phyloP scores from a whole-genome alignment of 192 early-diverging fungal species.

The Phlyctochytrium arcticum region DNA sequence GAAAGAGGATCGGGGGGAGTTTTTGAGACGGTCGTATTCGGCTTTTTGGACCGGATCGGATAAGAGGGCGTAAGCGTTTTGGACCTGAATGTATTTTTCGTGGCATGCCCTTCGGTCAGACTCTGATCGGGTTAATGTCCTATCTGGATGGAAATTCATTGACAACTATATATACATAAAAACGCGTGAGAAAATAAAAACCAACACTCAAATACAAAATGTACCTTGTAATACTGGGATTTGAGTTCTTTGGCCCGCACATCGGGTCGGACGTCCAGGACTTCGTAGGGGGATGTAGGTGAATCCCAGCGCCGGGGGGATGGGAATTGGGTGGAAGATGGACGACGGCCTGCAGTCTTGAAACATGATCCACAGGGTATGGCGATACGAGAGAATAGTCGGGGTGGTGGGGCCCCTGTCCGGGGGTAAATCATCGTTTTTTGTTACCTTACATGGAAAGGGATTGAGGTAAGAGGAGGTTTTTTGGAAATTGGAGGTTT shows the following conservation, averaged over 20 bases:
- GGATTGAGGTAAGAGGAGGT: too few species aligned
- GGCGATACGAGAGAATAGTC: too few species aligned
- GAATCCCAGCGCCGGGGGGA: neutral
- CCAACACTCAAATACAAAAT: too few species aligned
- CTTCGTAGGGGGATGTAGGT: neutral
- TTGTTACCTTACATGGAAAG: too few species aligned
- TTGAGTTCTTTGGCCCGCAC: neutral
- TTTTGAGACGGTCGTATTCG: neutral
- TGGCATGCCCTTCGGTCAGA: neutral
- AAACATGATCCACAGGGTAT: too few species aligned
- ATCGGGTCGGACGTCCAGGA: neutral
- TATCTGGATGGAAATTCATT: conserved; percentile 1
- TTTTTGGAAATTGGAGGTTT: too few species aligned
- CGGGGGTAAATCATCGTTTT: too few species aligned
- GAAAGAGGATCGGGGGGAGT: too few species aligned
- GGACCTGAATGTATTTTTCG: neutral
- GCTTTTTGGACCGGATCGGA: neutral
- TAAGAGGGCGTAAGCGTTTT: neutral
- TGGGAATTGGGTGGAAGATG: too few species aligned
- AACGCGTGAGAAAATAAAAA: too few species aligned
- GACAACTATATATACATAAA: neutral
- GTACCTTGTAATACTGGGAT: conserved; percentile 3
- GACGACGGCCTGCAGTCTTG: too few species aligned
- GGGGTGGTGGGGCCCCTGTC: too few species aligned
- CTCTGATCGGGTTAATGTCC: neutral